Conservation (phyloP, 2,329 filamentous ascomycete species). For the Pseudocercospora cruenta region DNA sequence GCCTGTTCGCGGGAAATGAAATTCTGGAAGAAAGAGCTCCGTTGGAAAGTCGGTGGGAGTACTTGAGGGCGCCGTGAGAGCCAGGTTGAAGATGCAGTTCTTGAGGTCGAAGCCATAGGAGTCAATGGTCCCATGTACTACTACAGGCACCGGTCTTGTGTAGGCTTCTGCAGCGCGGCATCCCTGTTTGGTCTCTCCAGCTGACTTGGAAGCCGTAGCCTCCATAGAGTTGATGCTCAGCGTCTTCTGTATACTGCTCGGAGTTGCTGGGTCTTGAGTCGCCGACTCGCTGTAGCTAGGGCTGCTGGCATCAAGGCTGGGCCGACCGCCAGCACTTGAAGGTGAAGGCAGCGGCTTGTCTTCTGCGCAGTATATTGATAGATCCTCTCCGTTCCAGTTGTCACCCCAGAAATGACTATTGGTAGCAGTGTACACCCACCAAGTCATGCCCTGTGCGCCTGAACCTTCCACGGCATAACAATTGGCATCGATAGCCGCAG, state of each 20-base stretch:
- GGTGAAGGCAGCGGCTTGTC: slow-evolving; percentile 65
- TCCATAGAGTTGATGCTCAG: slow-evolving; percentile 62
- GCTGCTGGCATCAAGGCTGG: slow-evolving; percentile 54
- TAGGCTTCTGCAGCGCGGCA: slow-evolving; percentile 92
- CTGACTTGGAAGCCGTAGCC: slow-evolving; percentile 3
- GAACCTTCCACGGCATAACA: slow-evolving; percentile 89
- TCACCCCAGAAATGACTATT: slow-evolving; percentile 91
- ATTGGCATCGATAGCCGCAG: slow-evolving; percentile 91
- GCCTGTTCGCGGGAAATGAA: slow-evolving; percentile 74
- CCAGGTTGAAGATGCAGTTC: slow-evolving; percentile 75
- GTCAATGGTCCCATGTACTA: slow-evolving; percentile 70
- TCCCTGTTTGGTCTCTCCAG: slow-evolving; percentile 49
- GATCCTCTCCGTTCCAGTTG: slow-evolving; percentile 95
- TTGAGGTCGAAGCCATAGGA: slow-evolving; percentile 81
- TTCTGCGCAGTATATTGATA: slow-evolving; percentile 86
- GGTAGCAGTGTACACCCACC: slow-evolving; percentile 84
- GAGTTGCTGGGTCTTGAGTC: slow-evolving; percentile 65
- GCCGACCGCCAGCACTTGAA: slow-evolving; percentile 53
- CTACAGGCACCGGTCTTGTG: slow-evolving; percentile 79
- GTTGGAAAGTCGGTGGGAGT: slow-evolving; percentile 71
- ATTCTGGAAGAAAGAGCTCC: slow-evolving; percentile 83
- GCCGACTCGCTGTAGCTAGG: slow-evolving; percentile 58
- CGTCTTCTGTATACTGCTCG: slow-evolving; percentile 73
- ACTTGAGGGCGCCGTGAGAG: slow-evolving; percentile 63
- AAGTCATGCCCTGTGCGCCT: slow-evolving; percentile 77